These are phyloP conservation scores for Closterium sp. DNA, from an alignment of 139 green algal species.

Conservation along the genomic window DNA sequence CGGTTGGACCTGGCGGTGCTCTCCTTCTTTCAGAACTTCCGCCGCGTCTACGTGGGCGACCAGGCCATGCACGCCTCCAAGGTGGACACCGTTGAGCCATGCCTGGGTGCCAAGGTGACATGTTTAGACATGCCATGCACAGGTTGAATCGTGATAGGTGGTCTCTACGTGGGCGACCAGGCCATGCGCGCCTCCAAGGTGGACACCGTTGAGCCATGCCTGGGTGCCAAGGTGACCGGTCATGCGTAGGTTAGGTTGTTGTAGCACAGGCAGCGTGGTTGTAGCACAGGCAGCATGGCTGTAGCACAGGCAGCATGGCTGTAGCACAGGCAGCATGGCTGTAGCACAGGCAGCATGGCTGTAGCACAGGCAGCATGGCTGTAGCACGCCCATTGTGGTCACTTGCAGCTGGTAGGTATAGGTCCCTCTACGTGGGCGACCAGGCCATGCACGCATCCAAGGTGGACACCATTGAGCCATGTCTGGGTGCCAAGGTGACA, in stretches of 20 bases:
- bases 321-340: too few species aligned
- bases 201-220: neutral
- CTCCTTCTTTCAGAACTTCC: constrained; percentile 93
- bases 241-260: neutral
- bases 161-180: constrained; percentile 93
- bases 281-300: too few species aligned
- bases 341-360: too few species aligned
- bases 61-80: constrained; percentile 94
- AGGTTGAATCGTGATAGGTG: too few species aligned
- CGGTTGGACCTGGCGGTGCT: constrained; percentile 88
- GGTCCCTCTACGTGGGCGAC: neutral
- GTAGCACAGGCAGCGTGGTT: too few species aligned
- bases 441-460: constrained; percentile 72
- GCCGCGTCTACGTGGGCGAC: constrained; percentile 94
- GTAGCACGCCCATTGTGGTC: too few species aligned
- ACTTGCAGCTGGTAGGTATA: too few species aligned
- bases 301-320: too few species aligned
- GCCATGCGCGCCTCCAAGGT: constrained; percentile 93
- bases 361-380: too few species aligned
- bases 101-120: neutral
- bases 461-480: constrained; percentile 35
- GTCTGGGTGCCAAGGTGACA: neutral
- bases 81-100: constrained; percentile 40
- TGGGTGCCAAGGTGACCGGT: neutral
- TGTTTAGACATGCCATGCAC: too few species aligned